Conservation (phyloP, 345 rosid species). For the Linum usitatissimum region DNA sequence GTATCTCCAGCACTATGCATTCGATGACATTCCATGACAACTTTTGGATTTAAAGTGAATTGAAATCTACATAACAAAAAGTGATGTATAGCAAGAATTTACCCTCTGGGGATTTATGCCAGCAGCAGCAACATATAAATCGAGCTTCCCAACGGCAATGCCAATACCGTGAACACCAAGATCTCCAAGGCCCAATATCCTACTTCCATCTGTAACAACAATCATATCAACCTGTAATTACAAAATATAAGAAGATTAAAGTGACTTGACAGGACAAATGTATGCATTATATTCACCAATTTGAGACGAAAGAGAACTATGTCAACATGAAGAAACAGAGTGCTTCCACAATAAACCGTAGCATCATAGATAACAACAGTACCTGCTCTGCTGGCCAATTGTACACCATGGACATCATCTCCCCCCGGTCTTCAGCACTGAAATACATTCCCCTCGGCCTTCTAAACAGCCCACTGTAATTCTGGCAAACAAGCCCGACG, state of each 20-base stretch:
- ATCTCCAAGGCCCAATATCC: constrained; percentile 98
- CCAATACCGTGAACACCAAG: constrained; percentile 98
- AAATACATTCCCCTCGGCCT: constrained; percentile 99
- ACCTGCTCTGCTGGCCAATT: constrained; percentile 99
- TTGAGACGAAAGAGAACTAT: neutral
- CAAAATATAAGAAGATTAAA: neutral
- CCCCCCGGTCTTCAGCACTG: constrained; percentile 90
- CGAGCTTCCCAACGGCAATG: constrained; percentile 90
- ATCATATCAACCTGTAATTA: constrained; percentile 89
- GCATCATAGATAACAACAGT: constrained; percentile 9
- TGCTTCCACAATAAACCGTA: constrained; percentile 9
- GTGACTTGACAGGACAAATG: neutral
- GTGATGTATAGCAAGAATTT: constrained; percentile 5
- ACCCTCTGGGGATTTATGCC: constrained; percentile 99
- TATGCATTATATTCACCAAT: no score
- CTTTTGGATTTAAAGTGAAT: no score
- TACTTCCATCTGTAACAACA: constrained; percentile 98
- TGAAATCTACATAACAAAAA: neutral
- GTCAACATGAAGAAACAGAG: neutral
- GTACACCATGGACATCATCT: constrained; percentile 99
- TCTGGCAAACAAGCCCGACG: constrained; percentile 94
- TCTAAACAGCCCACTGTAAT: constrained; percentile 90
- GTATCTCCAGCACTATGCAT: no score
- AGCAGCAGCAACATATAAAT: constrained; percentile 95
- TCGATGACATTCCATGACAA: no score